Base-by-base conservation (phyloP, 164 flowering plant genomes). In the Echeveria elegans region DNA sequence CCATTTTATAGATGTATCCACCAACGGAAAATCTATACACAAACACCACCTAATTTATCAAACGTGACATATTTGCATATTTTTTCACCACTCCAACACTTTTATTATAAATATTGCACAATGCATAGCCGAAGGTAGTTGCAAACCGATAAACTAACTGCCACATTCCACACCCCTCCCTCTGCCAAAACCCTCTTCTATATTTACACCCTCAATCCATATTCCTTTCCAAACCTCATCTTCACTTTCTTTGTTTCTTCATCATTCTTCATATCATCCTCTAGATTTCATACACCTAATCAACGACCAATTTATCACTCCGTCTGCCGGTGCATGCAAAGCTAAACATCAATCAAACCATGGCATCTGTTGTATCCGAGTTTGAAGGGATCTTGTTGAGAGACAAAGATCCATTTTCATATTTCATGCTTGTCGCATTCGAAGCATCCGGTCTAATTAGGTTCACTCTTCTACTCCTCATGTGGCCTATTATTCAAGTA, bases 351-450 rank as follows among this genome's bases (percentile, higher is more conserved):
- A 12, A 12, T 16, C 16, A 43, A 43, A 43, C 47, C 4, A 56
- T 56, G 61, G 32, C 32, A 16, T 56, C 87, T 0, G 85, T 92
- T 19, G 85, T 83, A 30, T 82, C 90, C 0, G 95, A 89, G 76
- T 76, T 93, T 0, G 97, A 93, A 77, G 97, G 98, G 5, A 75
- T 82, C 0, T 80, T 93, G 14, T 66, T 93, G 32, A 89, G 77
- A 59, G 74, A 83, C 64, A 73, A 77, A 0, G 85, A 89, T 68
- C 81, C 87, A 0, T 95, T 89, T 70, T 82, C 94, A 19, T 95
- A 92, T 83, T 95, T 88, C 88, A 92, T 95, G 99, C 72, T 95
- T 19, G 82, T 92, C 19, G 97, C 97, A 0, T 95, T 92, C 66
- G 99, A 95, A 67, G 93, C 94, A 0, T 88, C 92, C 5, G 94